phyloP scores from a whole-genome alignment of 2,329 filamentous ascomycete genomes.

The Blumeria graminis region DNA sequence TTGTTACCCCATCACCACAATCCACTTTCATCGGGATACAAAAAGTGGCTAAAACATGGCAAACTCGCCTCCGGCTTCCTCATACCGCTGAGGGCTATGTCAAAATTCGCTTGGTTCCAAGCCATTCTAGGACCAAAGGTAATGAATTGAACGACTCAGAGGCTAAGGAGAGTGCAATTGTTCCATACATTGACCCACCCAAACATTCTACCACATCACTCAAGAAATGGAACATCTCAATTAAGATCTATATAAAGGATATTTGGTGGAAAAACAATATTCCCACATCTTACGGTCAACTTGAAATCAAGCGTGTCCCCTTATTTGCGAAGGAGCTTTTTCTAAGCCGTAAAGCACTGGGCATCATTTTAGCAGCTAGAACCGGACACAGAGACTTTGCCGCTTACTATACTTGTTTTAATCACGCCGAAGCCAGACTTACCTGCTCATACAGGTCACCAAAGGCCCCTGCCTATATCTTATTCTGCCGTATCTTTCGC shows the following conservation, averaged over 20 bases:
- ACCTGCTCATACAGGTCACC: no score
- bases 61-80: no score
- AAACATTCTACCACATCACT: background rate
- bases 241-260: background rate
- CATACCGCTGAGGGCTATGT: background rate
- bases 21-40: no score
- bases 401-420: background rate
- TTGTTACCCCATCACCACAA: no score
- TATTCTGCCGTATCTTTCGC: no score
- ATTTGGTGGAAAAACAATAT: background rate
- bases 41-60: no score
- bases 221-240: constrained; percentile 22
- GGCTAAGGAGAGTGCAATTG: background rate
- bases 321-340: background rate
- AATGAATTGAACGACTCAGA: background rate
- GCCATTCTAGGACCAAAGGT: background rate
- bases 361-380: background rate
- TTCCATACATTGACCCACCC: background rate
- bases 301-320: background rate
- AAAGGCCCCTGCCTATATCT: no score
- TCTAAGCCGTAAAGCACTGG: background rate
- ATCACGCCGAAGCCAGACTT: no score
- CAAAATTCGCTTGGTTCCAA: background rate
- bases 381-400: background rate
- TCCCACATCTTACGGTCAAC: background rate